A percentile compares a stretch with the other conserved stretches of the same genome.
phyloP scores from a whole-genome alignment of 177 flowering plant species.

The Vitis hybrid region DNA sequence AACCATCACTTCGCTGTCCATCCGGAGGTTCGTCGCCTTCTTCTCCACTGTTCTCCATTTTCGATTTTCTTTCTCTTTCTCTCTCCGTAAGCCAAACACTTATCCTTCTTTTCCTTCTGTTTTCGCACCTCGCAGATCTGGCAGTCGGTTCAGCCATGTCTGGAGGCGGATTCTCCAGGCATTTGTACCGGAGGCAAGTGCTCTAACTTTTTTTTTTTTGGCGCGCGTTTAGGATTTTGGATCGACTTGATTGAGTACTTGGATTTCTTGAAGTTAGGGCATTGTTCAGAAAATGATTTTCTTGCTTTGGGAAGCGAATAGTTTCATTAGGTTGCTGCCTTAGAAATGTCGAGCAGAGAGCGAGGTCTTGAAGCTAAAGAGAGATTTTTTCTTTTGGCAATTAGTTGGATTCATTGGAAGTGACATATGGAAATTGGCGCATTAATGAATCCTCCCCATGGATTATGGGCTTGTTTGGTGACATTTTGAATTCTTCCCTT shows the following conservation, averaged over 20 bases:
- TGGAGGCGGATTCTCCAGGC: slow-evolving; percentile 71
- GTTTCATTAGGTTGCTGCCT: too few relatives aligned
- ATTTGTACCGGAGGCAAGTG: slow-evolving; percentile 88
- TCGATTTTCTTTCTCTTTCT: background rate
- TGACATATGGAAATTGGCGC: too few relatives aligned
- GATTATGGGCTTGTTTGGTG: too few relatives aligned
- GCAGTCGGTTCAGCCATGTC: slow-evolving; percentile 53
- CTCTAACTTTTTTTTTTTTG: background rate
- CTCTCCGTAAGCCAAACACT: background rate
- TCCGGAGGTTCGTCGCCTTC: slow-evolving; percentile 42
- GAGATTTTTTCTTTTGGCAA: too few relatives aligned
- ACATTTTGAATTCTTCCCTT: too few relatives aligned
- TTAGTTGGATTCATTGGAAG: too few relatives aligned
- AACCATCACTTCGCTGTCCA: slow-evolving; percentile 51
- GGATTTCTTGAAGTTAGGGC: too few relatives aligned
- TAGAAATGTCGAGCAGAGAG: too few relatives aligned
- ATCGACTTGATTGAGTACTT: background rate
- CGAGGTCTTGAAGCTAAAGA: too few relatives aligned
- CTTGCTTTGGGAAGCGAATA: too few relatives aligned
- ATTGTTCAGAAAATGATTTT: too few relatives aligned
- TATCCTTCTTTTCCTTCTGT: background rate
- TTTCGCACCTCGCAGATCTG: slow-evolving; percentile 37
- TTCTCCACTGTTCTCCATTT: background rate
- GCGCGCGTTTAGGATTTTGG: background rate
- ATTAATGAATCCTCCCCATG: too few relatives aligned